Base-by-base conservation (phyloP, 2,329 filamentous ascomycete genomes). In the Aspergillus sp. region DNA sequence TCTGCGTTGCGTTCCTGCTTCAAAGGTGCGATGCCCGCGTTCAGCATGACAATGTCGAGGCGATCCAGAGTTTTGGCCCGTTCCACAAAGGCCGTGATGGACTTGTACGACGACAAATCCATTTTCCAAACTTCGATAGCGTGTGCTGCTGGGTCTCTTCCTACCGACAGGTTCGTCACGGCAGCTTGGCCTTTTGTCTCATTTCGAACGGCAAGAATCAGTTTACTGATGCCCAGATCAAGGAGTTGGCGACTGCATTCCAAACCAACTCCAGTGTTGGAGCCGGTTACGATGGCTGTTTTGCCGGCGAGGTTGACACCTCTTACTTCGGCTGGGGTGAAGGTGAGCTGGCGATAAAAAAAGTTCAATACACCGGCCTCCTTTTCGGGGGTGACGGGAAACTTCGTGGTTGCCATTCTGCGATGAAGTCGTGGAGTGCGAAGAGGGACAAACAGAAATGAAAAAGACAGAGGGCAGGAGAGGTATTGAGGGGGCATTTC, bases 221-320 rank as follows among this genome's bases (percentile, higher is more conserved):
- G 57, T 19, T 62, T 67, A 2, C 65, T 66, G 19, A 19, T 19
- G 9, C 76, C 58, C 1, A 70, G 49, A 0, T 54, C 49, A 2
- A 73, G 60, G 27, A 78, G 61, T 33, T 72, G 69, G 0, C 58
- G 54, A 10, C 67, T 61, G 1, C 68, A 57, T 45, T 73, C 70
- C n/a, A 73, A 62, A 1, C 77, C 76, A 0, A 80, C 59, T 0
- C 77, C 77, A 0, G 54, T 58, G 46, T 76, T 79, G 13, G 66
- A 59, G 1, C 77, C 77, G 0, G 75, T 77, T 10, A 79, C 61
- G 33, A 79, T 71, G 37, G 70, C 70, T 0, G 66, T 67, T 44
- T 71, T 59, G 1, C 63, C 61, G 1, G 59, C 52, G 10, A 57
- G 49, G 31, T 46, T 43, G 6, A 34, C 33, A 34, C 19, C 33